Evolutionary conservation across 1,139 yeast species (phyloP), one percentile per base, ranked within the genome.

Genomic region (Yamadazyma mexicana): DNA sequence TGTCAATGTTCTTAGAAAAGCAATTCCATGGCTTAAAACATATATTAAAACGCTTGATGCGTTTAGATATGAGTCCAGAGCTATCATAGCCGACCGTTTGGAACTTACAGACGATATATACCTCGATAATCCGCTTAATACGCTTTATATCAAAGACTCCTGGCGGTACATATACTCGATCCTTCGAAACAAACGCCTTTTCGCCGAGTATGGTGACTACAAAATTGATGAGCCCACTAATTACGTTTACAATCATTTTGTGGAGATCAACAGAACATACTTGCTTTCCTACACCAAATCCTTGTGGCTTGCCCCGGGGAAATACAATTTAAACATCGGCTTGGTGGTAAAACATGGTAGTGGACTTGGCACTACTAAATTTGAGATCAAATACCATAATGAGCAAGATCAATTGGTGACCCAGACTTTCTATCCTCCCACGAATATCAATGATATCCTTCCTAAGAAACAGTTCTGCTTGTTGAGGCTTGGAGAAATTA

Each of bases 311-410:
- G 63, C 79, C 0, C 73, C 77, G 0, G 86, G 83, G 2, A 50
- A 52, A 4, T 80, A 80, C 52, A 77, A 76, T 44, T 57, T 73
- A 16, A 70, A 71, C 45, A 65, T 80, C 34, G 84, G 80, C 0
- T 51, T 81, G 15, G 73, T 76, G 4, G 62, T 78, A n/a, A 73
- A 75, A 36, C 68, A 66, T 36, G 78, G 80, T 0, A 65, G 69
- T 45, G 86, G 86, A 0, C 55, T 81, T 20, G 84, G 84, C 1
- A 79, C 84, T 8, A 76, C 82, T 12, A 73, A 73, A 48, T 79
- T 80, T 51, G 78, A 71, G 47, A 59, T 81, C 3, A 59, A 47
- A 40, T 66, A 51, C 48, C 55, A 45, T 43, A 54, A 58, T 33
- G 59, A 47, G 23, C 39, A 47, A 16, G 59, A 56, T 5, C 47